Evolutionary conservation across 805 yeast genomes (phyloP), one percentile per base, ranked within the genome.

Genomic region (Barnettozyma californica): DNA sequence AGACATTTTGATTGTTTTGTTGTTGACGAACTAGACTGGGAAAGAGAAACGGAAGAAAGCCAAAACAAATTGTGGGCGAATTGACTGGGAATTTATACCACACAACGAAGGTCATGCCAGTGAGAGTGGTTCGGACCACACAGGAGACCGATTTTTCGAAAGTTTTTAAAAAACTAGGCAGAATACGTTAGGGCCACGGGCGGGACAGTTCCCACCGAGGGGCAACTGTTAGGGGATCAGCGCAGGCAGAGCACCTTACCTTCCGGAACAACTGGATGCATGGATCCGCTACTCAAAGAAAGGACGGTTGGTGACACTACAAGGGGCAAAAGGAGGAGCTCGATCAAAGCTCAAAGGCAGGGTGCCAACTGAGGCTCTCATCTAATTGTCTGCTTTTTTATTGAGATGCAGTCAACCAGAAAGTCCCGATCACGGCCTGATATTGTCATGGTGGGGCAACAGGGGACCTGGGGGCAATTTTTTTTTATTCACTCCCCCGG

Each of bases 1-100:
- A n/a, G 52, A 49, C 48, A 45, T 45, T 34, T 25, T 19, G 46
- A 19, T 25, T 21, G 26, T 25, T n/a, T 16, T 16, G 20, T 34
- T 13, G 16, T 25, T 5, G 16, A 6, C 8, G 16, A n/a, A 8
- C 13, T 7, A 7, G 31, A 10, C 13, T 8, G 31, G 31, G 13
- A 27, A 27, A 27, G 31, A 27, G 13, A 14, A 27, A 27, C 14
- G 10, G 20, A 20, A 34, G 20, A 44, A 34, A 40, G 18, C 9
- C 23, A 21, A 14, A 11, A 26, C 36, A 34, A 34, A 34, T 45
- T 45, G 39, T 35, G 23, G 23, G 20, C 39, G 23, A 35, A 18
- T 35, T 18, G 39, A 19, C 39, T 18, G 23, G 39, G 23, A 18
- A 35, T 18, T 35, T 35, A 35, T 35, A 20, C 39, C 20, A 35